Evolutionary conservation across 1,139 yeast genomes (phyloP), one percentile per base, ranked within the genome.

Genomic region (Geotrichum klebahnii): DNA sequence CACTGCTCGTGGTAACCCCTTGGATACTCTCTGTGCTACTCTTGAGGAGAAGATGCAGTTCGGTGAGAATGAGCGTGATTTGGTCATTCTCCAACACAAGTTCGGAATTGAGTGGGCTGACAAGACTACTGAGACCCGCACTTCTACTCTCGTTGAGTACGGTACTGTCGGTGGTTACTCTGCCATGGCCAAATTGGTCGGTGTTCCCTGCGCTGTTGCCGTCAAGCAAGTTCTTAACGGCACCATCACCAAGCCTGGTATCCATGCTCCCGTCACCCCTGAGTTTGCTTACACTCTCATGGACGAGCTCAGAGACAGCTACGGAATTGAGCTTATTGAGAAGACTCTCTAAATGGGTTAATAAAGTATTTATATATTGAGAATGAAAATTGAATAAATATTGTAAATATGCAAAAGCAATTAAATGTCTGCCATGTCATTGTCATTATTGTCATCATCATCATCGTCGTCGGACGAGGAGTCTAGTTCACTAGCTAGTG

Each of bases 181-280:
- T 41, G 90, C 97, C 46, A 92, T 92, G 98, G 98, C 98, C 61
- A 90, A 92, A 69, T 79, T 88, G 61, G 98, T 92, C 53, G 98
- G 98, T 75, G 94, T 89, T 59, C 98, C 98, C 60, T 92, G 96
- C 73, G 97, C 97, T 54, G 95, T 92, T 68, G 98, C 97, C 37
- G 78, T 84, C 57, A 82, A 82, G 74, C 85, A 86, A 71, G 86
- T 92, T 59, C 78, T 92, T 64, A 79, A 84, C 60, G 96, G 96
- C 57, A 80, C 84, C 57, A 84, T 88, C 66, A 75, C 77, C 64
- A 77, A 76, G 56, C 84, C 88, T 47, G 98, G 98, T 61, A 78
- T 92, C 66, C 78, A 84, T 62, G 97, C 97, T 51, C 98, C 98
- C 66, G 86, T 87, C 79, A 75, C 88, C 57, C 84, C 95, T 57